Conservation (phyloP, 257 asterid genomes). For the Solanum chiquidenum region DNA sequence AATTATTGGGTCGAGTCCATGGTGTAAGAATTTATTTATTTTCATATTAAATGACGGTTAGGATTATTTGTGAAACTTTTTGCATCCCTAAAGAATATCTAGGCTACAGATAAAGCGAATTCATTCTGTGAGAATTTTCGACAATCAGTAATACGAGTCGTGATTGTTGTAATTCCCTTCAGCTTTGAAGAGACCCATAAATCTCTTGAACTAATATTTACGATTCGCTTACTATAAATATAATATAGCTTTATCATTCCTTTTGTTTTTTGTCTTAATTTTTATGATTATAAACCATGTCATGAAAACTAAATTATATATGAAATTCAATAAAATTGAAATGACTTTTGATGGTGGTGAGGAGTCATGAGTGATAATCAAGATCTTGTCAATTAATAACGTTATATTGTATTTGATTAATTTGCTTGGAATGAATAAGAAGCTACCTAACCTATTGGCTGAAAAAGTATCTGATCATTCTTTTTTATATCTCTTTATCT, state of each 20-base stretch:
- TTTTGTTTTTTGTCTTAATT: background rate
- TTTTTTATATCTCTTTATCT: background rate
- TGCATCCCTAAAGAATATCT: no score
- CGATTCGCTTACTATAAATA: no score
- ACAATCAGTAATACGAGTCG: no score
- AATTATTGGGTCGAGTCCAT: no score
- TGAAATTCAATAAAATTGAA: background rate
- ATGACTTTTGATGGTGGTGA: background rate
- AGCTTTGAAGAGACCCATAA: rapidly evolving
- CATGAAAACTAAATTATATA: no score
- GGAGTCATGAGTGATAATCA: background rate
- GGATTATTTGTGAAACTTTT: background rate
- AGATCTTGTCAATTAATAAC: background rate
- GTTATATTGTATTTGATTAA: background rate
- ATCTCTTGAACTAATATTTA: background rate
- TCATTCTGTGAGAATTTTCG: background rate
- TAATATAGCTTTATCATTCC: background rate
- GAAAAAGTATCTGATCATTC: background rate
- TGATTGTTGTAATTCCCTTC: no score
- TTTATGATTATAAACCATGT: no score
- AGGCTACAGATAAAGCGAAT: no score
- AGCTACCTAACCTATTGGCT: background rate
- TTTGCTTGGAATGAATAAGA: background rate
- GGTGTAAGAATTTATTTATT: no score
- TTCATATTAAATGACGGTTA: background rate